These are phyloP conservation scores for Cadophora gregata DNA, from an alignment of 2,329 filamentous ascomycete species.

Conservation along the genomic window DNA sequence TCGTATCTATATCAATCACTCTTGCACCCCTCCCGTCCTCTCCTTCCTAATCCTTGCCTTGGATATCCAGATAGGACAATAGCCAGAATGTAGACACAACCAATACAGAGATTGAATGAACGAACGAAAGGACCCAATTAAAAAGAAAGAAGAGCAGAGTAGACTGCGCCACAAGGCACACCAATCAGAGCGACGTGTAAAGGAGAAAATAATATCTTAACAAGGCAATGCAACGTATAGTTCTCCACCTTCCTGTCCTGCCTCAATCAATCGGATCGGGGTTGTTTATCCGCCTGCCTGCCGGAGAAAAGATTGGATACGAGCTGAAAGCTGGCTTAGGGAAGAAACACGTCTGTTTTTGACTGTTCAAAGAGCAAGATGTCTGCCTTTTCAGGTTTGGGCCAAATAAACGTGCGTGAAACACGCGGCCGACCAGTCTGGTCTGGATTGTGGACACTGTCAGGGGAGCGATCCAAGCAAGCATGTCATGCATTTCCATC, in stretches of 20 bases:
- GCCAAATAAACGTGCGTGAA: conserved; percentile 16
- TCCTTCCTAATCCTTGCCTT: conserved; percentile 2
- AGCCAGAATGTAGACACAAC: conserved; percentile 8
- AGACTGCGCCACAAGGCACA: conserved; percentile 15
- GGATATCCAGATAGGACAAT: neutral
- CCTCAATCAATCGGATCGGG: conserved; percentile 16
- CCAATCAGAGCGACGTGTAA: conserved; percentile 1
- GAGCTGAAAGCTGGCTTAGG: conserved; percentile 6
- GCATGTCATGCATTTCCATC: too few relatives aligned
- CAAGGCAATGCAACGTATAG: neutral
- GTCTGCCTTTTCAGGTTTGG: neutral
- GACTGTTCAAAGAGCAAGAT: neutral
- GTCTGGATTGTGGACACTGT: neutral
- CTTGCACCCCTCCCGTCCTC: conserved; percentile 4
- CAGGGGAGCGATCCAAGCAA: too few relatives aligned
- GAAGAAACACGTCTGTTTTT: conserved; percentile 9
- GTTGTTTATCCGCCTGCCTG: neutral
- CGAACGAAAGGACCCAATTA: conserved; percentile 5
- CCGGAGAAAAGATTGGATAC: conserved; percentile 15
- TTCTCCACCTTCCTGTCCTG: neutral
- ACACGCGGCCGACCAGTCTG: conserved; percentile 19
- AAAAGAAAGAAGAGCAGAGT: conserved; percentile 1
- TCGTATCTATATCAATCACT: conserved; percentile 13
- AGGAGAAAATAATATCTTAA: neutral
- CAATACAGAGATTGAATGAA: neutral